phyloP scores from a whole-genome alignment of 2,329 filamentous ascomycete species.

The Fusarium albidum region DNA sequence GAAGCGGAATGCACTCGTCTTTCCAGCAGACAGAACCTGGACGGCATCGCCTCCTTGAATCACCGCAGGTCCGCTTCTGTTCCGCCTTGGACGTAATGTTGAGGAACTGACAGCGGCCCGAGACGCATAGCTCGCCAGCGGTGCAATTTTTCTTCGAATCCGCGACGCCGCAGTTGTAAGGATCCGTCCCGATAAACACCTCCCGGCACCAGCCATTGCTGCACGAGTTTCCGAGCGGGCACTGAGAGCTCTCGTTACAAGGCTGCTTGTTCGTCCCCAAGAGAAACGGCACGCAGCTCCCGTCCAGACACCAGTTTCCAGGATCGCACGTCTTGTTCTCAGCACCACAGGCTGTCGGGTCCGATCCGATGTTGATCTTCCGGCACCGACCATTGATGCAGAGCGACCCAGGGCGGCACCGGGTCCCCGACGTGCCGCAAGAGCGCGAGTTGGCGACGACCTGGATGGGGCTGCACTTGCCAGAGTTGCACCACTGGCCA shows the following conservation, averaged over 20 bases:
- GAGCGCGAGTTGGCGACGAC: conserved; percentile 19
- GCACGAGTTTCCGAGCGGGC: conserved; percentile 14
- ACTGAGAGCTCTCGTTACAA: conserved; percentile 17
- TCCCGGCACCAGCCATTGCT: conserved; percentile 16
- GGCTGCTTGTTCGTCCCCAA: conserved; percentile 29
- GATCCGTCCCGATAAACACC: conserved; percentile 23
- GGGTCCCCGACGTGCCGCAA: conserved; percentile 3
- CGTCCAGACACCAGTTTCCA: conserved; percentile 34
- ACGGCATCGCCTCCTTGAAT: not conserved
- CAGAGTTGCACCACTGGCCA: conserved; percentile 30
- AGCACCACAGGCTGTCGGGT: conserved; percentile 19
- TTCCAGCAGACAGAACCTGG: conserved; percentile 21
- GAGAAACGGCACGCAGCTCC: conserved; percentile 19
- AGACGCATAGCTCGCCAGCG: conserved; percentile 22
- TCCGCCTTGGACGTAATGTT: conserved; percentile 10
- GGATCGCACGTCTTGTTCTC: conserved; percentile 18
- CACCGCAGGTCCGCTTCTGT: conserved; percentile 7
- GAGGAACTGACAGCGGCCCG: conserved; percentile 13
- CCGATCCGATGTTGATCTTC: conserved; percentile 25
- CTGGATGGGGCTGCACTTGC: conserved; percentile 23
- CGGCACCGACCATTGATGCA: conserved; percentile 29
- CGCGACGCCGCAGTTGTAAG: conserved; percentile 14
- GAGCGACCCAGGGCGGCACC: conserved; percentile 21
- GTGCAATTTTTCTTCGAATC: conserved; percentile 14
- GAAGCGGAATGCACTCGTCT: conserved; percentile 10